Percentiles rank a stretch among this genome's conserved stretches.
These are phyloP conservation scores for Cyberlindnera mrakii DNA, from an alignment of 805 yeast genomes.

Conservation along the genomic window DNA sequence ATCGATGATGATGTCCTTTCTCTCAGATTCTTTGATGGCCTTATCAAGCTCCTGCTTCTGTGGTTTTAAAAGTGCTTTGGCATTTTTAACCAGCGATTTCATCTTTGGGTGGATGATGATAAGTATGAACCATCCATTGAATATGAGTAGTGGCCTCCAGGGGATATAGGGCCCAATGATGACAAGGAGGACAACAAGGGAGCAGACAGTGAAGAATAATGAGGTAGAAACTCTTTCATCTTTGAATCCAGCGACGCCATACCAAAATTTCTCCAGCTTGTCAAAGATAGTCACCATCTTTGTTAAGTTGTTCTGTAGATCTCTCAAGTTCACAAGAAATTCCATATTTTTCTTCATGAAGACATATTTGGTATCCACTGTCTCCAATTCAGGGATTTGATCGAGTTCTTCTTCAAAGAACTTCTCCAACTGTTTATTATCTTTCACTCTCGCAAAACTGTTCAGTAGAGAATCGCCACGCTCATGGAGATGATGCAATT, in stretches of 20 bases:
- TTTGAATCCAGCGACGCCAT: conserved; percentile 61
- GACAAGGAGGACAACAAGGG: conserved; percentile 34
- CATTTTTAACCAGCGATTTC: conserved; percentile 22
- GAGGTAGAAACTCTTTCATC: conserved; percentile 65
- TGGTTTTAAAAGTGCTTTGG: conserved; percentile 18
- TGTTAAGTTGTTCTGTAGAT: conserved; percentile 60
- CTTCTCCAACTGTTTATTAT: conserved; percentile 2
- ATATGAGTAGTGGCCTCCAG: conserved; percentile 54
- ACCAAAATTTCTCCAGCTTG: conserved; percentile 45
- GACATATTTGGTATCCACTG: conserved; percentile 13
- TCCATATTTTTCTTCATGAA: conserved; percentile 31
- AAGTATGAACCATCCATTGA: conserved; percentile 50
- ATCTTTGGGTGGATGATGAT: conserved; percentile 55
- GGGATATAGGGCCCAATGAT: conserved; percentile 50
- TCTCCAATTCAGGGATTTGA: conserved; percentile 20
- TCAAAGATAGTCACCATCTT: conserved; percentile 46
- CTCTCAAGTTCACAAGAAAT: conserved; percentile 56
- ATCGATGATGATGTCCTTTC: conserved; percentile 59
- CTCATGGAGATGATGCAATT: conserved; percentile 31
- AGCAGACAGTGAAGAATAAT: conserved; percentile 39
- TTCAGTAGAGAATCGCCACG: conserved; percentile 52
- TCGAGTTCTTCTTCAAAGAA: conserved; percentile 9
- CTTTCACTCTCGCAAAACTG: conserved; percentile 27
- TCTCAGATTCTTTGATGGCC: conserved; percentile 30
- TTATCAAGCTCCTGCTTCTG: conserved; percentile 26